phyloP scores from a whole-genome alignment of 164 flowering plant species.

The Magnolia kwangsiensis region DNA sequence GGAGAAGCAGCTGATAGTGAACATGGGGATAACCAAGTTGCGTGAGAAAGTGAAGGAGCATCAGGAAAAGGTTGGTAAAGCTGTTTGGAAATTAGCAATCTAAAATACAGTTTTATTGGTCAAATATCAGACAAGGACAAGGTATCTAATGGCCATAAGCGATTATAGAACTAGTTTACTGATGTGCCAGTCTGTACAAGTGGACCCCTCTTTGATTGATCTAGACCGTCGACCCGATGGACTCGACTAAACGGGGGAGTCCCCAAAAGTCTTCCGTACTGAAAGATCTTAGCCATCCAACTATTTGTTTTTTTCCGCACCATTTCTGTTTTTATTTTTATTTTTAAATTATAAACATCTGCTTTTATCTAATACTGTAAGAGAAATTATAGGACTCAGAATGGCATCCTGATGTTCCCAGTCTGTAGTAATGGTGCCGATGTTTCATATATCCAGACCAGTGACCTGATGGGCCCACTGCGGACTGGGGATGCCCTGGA shows the following conservation, averaged over 20 bases:
- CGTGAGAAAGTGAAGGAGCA: constrained; percentile 95
- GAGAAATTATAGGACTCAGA: not conserved
- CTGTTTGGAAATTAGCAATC: constrained; percentile 9
- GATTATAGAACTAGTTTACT: not conserved
- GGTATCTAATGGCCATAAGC: not conserved
- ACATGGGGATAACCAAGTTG: constrained; percentile 77
- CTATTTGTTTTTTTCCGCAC: not conserved
- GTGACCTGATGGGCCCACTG: too few relatives aligned
- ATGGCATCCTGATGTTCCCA: not conserved
- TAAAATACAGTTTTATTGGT: not conserved
- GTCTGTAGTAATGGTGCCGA: too few relatives aligned
- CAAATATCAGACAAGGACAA: not conserved
- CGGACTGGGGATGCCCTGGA: too few relatives aligned
- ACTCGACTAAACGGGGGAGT: not conserved
- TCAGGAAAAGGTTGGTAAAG: constrained; percentile 70
- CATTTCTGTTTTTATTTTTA: not conserved
- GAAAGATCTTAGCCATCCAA: not conserved
- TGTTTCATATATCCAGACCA: too few relatives aligned
- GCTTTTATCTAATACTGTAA: not conserved
- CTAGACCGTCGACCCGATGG: not conserved
- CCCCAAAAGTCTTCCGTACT: not conserved
- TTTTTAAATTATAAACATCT: not conserved
- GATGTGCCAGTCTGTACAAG: not conserved
- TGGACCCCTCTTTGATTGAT: not conserved
- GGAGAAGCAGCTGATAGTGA: constrained; percentile 91